These are phyloP conservation scores for Globisporangium lucens DNA, from an alignment of 352 stramenopile species.

Conservation along the genomic window DNA sequence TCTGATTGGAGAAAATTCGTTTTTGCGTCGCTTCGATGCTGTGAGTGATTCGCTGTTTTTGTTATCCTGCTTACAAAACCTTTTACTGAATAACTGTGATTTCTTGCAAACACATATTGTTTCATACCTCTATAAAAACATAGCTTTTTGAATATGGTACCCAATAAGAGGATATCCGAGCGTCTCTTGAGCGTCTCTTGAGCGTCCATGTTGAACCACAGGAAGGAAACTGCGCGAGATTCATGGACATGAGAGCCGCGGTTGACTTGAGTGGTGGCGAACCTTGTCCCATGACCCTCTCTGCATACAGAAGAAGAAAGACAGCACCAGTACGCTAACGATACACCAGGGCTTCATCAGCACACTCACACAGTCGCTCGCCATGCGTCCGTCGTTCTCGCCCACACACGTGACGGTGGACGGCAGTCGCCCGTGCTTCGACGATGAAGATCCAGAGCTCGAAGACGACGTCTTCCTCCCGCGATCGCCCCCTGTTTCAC, in stretches of 20 bases:
- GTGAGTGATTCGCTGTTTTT: no score
- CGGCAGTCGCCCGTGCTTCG: constrained; percentile 27
- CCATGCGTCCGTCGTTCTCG: constrained; percentile 51
- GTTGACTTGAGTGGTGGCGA: neutral
- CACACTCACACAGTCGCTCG: neutral
- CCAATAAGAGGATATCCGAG: no score
- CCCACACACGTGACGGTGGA: constrained; percentile 39
- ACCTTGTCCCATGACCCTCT: neutral
- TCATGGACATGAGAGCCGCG: no score
- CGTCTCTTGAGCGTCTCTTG: no score
- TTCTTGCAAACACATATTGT: no score
- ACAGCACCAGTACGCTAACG: neutral
- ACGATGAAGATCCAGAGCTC: constrained; percentile 17
- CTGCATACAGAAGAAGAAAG: neutral
- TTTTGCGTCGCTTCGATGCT: no score
- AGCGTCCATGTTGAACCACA: no score
- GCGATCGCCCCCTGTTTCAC: neutral
- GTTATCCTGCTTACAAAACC: no score
- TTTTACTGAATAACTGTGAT: neutral
- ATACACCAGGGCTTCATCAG: neutral
- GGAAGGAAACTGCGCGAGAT: no score
- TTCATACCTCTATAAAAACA: no score
- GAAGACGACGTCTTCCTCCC: neutral
- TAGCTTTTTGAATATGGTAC: no score
- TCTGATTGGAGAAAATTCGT: neutral